phyloP scores from a whole-genome alignment of 164 flowering plant genomes.

The Akebia trifoliata region DNA sequence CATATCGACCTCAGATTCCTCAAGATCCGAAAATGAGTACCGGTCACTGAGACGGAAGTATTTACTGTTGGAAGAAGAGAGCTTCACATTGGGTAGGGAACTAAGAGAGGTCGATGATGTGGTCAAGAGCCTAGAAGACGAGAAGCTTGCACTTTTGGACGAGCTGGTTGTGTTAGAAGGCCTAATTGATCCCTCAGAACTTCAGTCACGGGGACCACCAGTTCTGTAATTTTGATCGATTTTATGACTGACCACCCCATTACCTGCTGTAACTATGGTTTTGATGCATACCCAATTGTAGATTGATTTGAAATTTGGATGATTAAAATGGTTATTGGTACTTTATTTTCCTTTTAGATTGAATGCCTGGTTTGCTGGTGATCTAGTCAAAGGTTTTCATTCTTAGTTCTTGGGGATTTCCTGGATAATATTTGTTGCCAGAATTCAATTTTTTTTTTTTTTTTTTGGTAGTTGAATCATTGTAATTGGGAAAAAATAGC shows the following conservation, averaged over 20 bases:
- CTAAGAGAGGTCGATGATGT: conserved; percentile 53
- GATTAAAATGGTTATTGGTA: too few species aligned
- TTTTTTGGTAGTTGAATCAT: too few species aligned
- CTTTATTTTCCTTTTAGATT: too few species aligned
- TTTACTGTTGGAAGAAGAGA: conserved; percentile 73
- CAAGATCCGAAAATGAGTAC: conserved; percentile 49
- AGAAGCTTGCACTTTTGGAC: conserved; percentile 72
- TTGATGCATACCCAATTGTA: neutral
- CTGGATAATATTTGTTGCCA: too few species aligned
- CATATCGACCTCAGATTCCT: conserved; percentile 51
- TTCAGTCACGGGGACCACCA: conserved; percentile 23
- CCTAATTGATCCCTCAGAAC: conserved; percentile 69
- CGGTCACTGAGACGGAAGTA: conserved; percentile 66
- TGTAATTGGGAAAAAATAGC: too few species aligned
- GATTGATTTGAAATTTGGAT: too few species aligned
- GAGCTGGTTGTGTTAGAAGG: conserved; percentile 94
- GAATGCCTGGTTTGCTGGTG: too few species aligned
- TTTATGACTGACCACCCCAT: neutral
- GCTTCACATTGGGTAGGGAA: conserved; percentile 49
- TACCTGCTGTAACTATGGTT: neutral
- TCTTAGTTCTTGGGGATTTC: too few species aligned
- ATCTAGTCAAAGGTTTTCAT: too few species aligned
- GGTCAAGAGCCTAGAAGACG: conserved; percentile 58
- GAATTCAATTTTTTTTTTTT: too few species aligned
- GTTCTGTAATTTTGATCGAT: conserved; percentile 1